These are phyloP conservation scores for Chlamydomonas sp. DNA, from an alignment of 139 green algal species.

Conservation along the genomic window DNA sequence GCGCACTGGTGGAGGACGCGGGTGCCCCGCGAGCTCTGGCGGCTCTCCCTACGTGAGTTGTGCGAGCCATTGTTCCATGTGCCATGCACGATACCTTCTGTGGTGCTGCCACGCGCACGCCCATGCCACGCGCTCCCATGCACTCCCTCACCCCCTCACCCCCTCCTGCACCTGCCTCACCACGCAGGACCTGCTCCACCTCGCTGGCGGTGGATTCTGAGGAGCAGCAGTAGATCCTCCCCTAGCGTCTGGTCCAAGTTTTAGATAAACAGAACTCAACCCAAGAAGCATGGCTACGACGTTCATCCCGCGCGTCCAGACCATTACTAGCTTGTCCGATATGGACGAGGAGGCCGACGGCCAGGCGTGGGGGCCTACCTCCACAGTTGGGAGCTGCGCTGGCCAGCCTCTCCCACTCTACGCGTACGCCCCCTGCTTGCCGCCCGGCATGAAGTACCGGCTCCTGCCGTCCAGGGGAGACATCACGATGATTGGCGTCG, in stretches of 20 bases:
- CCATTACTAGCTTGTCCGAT: conserved; percentile 4
- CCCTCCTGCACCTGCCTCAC: too few relatives aligned
- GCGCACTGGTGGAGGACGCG: too few relatives aligned
- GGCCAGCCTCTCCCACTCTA: not conserved
- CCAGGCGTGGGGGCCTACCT: not conserved
- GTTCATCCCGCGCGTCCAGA: conserved; percentile 1
- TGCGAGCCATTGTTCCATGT: too few relatives aligned
- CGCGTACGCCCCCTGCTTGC: not conserved
- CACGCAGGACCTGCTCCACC: conserved; percentile 5
- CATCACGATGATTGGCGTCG: not conserved
- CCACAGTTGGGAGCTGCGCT: not conserved
- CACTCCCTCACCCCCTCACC: too few relatives aligned
- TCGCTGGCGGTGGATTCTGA: not conserved
- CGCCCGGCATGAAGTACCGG: too few relatives aligned
- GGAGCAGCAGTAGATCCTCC: not conserved
- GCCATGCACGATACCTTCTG: too few relatives aligned
- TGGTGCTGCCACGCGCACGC: too few relatives aligned
- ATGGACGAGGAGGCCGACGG: not conserved
- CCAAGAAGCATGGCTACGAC: not conserved
- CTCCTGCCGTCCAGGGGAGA: too few relatives aligned
- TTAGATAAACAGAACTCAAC: not conserved
- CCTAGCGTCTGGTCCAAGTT: too few relatives aligned
- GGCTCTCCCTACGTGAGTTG: too few relatives aligned
- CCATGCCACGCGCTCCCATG: too few relatives aligned
- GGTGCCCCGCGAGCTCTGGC: too few relatives aligned